These are phyloP conservation scores for Phytophthora cactorum DNA, from an alignment of 352 stramenopile genomes.

Conservation along the genomic window DNA sequence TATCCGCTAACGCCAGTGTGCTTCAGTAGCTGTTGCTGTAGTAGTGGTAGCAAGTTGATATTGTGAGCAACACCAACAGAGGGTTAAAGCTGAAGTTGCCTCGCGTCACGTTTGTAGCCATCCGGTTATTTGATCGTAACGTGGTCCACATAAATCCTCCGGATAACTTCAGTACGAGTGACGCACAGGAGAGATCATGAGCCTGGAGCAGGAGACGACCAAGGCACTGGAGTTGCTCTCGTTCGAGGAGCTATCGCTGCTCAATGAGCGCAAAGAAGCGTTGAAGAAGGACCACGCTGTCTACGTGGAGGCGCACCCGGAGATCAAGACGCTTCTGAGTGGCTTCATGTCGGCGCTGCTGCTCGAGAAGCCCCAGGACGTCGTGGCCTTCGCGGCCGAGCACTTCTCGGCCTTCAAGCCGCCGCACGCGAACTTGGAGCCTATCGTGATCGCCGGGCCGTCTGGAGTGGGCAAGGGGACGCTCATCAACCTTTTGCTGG, in stretches of 20 bases:
- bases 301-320: slow-evolving; percentile 85
- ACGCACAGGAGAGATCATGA: slow-evolving; percentile 16
- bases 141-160: slow-evolving; percentile 7
- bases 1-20: slow-evolving; percentile 73
- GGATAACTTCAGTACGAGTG: not conserved
- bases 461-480: slow-evolving; percentile 96
- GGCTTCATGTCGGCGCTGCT: slow-evolving; percentile 88
- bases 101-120: slow-evolving; percentile 11
- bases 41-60: slow-evolving; percentile 11
- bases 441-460: slow-evolving; percentile 92
- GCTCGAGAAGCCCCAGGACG: slow-evolving; percentile 86
- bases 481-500: slow-evolving; percentile 93
- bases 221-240: slow-evolving; percentile 75
- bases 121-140: not conserved
- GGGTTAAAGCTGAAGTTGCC: slow-evolving; percentile 8
- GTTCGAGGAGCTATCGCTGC: slow-evolving; percentile 84
- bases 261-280: slow-evolving; percentile 87
- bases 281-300: slow-evolving; percentile 86
- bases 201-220: slow-evolving; percentile 41
- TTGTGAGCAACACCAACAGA: not conserved
- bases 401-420: slow-evolving; percentile 86
- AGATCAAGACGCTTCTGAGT: slow-evolving; percentile 91
- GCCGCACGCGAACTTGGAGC: slow-evolving; percentile 58
- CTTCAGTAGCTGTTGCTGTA: slow-evolving; percentile 52
- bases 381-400: slow-evolving; percentile 76